Conservation (phyloP, 805 yeast species). For the Spathaspora boniae region DNA sequence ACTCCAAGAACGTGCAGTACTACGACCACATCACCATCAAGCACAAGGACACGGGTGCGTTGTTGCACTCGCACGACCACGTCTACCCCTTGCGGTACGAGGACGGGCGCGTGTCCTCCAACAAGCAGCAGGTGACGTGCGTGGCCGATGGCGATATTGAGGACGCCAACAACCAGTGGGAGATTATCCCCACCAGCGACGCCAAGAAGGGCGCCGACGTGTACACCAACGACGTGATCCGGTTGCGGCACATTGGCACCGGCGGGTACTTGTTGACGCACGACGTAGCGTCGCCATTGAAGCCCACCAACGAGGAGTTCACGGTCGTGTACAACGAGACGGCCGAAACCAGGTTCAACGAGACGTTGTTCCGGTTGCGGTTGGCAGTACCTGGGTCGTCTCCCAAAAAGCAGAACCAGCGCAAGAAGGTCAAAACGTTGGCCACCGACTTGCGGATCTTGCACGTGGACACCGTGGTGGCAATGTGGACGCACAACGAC, state of each 20-base stretch:
- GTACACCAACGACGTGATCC: constrained; percentile 65
- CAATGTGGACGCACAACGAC: constrained; percentile 91
- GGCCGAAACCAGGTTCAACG: constrained; percentile 55
- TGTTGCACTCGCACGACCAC: constrained; percentile 76
- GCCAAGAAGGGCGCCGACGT: constrained; percentile 47
- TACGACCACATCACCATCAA: constrained; percentile 72
- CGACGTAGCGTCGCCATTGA: constrained; percentile 93
- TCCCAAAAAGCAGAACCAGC: constrained; percentile 46
- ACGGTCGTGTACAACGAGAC: constrained; percentile 65
- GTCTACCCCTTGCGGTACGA: constrained; percentile 89
- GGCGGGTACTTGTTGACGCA: constrained; percentile 81
- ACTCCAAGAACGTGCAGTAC: constrained; percentile 69
- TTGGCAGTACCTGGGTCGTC: constrained; percentile 32
- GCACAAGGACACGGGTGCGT: constrained; percentile 76
- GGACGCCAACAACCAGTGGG: constrained; percentile 80
- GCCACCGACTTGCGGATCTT: constrained; percentile 65
- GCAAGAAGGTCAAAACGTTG: constrained; percentile 61
- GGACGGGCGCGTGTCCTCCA: constrained; percentile 92
- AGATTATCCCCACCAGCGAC: constrained; percentile 60
- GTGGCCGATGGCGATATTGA: constrained; percentile 34
- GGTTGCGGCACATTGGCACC: constrained; percentile 79
- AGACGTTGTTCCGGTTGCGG: constrained; percentile 75
- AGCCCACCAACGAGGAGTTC: constrained; percentile 91
- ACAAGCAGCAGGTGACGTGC: constrained; percentile 92
- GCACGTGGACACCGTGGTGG: constrained; percentile 85